Percentiles rank a stretch among this genome's conserved stretches.
These are phyloP conservation scores for Gloeopeniophorella convolvens DNA, from an alignment of 768 basidiomycete genomes.

Conservation along the genomic window DNA sequence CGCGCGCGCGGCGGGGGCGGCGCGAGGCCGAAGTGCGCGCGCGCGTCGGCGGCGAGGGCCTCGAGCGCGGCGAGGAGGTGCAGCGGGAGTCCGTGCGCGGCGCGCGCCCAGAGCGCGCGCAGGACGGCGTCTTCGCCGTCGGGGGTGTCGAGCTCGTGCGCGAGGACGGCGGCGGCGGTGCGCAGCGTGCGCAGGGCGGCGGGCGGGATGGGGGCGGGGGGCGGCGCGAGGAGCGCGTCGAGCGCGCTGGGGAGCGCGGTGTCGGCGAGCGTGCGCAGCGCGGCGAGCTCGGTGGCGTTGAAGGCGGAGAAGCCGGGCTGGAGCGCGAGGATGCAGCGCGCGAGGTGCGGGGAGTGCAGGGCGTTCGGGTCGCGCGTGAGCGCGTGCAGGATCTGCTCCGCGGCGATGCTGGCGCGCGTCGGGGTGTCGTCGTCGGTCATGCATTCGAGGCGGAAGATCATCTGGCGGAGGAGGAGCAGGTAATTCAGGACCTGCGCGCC, in stretches of 20 bases:
- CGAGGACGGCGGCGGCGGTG: slow-evolving; percentile 53
- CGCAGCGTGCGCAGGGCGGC: slow-evolving; percentile 53
- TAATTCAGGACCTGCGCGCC: slow-evolving; percentile 73
- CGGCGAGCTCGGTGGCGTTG: slow-evolving; percentile 49
- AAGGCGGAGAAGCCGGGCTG: slow-evolving; percentile 56
- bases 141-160: slow-evolving; percentile 42
- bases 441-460: slow-evolving; percentile 66
- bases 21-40: slow-evolving; percentile 41
- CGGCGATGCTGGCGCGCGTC: slow-evolving; percentile 54
- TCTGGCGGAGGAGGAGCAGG: slow-evolving; percentile 62
- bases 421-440: slow-evolving; percentile 63
- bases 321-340: slow-evolving; percentile 53
- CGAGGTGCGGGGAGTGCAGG: slow-evolving; percentile 52
- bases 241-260: slow-evolving; percentile 59
- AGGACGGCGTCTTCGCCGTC: slow-evolving; percentile 52
- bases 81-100: slow-evolving; percentile 48
- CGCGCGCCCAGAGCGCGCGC: slow-evolving; percentile 54
- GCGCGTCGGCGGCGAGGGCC: slow-evolving; percentile 47
- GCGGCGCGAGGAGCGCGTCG: slow-evolving; percentile 49
- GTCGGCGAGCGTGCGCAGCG: slow-evolving; percentile 59
- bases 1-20: slow-evolving; percentile 17
- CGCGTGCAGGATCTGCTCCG: slow-evolving; percentile 60
- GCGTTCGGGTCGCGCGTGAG: slow-evolving; percentile 55
- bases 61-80: slow-evolving; percentile 48
- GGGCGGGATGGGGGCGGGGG: slow-evolving; percentile 45